Base-by-base conservation (phyloP, 495 filamentous ascomycete species). In the Penicillium arizonense region DNA sequence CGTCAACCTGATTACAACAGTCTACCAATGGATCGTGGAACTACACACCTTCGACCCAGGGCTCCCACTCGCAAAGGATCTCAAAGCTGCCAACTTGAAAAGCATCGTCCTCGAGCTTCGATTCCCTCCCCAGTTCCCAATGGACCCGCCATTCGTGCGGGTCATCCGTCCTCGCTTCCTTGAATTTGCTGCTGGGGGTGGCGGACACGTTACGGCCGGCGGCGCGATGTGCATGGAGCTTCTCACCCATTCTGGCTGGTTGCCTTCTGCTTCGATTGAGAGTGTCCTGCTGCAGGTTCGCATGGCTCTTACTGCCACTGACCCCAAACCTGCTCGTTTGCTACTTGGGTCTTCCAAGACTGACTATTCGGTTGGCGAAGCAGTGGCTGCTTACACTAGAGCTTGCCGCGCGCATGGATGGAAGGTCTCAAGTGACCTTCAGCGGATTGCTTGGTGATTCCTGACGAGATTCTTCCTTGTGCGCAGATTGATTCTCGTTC, bases 1-100 rank as follows among this genome's bases (percentile, higher is more conserved):
- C 57, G 69, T 70, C 4, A 70, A 74, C 11, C 63, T 76, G 10
- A 69, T 85, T 50, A 70, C 66, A 6, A 96, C 92, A 62, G 73
- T 93, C 35, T 97, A 91, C 63, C 92, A 96, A 66, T 96, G 91
- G 91, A 91, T 96, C 56, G 85, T 96, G 3, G 88, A 96, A 64
- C 70, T 97, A 0, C 92, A 97, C 66, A 88, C 84, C 43, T 96
- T 97, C 59, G 85, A 91, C 11, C 59, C 73, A 0, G 51, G 63
- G 2, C 74, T 93, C 1, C 90, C 87, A 0, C 74, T 97, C 3
- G 87, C 88, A 0, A 59, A 78, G 32, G 92, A 96, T 65, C 87
- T 97, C 79, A 86, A 86, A 61, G 45, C 57, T 0, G 73, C 69
- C 14, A 72, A 74, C 0, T 42, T 89, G 21, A 79, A 77, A 8